Conservation (phyloP, 768 basidiomycete species). For the Mycena indigotica region DNA sequence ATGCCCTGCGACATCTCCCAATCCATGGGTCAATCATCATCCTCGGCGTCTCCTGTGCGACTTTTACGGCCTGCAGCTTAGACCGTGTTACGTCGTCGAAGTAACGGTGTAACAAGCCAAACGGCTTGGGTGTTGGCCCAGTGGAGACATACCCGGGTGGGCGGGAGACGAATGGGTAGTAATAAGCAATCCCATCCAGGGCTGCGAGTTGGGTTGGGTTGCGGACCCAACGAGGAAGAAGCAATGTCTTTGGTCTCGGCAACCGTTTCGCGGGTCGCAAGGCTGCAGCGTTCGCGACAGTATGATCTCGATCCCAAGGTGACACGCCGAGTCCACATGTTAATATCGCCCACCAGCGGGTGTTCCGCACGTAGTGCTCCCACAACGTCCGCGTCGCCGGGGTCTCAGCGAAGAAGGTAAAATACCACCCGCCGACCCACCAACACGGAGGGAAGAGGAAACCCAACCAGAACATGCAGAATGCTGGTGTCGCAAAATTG, state of each 20-base stretch:
- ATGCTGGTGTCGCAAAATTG: conserved; percentile 20
- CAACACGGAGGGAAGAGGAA: conserved; percentile 21
- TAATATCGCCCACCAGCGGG: conserved; percentile 19
- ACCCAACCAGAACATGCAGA: conserved; percentile 24
- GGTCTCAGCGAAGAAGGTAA: conserved; percentile 20
- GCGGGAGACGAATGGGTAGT: conserved; percentile 25
- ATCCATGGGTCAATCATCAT: conserved; percentile 25
- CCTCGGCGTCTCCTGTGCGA: conserved; percentile 12
- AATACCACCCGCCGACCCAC: conserved; percentile 26
- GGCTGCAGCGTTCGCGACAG: neutral
- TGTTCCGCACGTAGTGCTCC: conserved; percentile 20
- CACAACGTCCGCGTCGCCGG: conserved; percentile 18
- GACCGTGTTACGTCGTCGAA: conserved; percentile 20
- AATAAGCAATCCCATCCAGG: conserved; percentile 23
- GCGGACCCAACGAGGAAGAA: conserved; percentile 23
- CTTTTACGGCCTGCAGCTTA: conserved; percentile 13
- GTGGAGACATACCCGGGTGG: conserved; percentile 16
- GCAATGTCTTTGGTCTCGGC: conserved; percentile 9
- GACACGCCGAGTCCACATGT: conserved; percentile 6
- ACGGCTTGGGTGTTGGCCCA: conserved; percentile 5
- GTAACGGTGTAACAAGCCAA: conserved; percentile 10
- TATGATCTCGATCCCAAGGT: neutral
- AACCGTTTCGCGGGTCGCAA: neutral
- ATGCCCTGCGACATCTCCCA: conserved; percentile 17
- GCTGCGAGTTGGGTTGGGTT: conserved; percentile 9